phyloP scores from a whole-genome alignment of 805 yeast genomes.

The Wickerhamomyces hampshirensis region DNA sequence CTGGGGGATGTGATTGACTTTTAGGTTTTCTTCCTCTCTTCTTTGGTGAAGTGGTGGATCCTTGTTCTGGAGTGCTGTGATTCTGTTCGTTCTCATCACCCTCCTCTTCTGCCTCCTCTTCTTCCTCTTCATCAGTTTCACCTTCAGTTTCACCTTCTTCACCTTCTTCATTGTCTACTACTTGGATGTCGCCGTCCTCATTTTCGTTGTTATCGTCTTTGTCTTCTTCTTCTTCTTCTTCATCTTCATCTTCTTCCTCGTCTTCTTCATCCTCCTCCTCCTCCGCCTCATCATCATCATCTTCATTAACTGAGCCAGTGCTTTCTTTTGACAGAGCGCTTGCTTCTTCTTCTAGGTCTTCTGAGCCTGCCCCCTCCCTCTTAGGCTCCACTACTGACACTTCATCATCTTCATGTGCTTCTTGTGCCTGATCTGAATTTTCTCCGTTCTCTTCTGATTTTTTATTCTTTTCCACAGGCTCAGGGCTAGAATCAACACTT shows the following conservation, averaged over 20 bases:
- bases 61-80: slow-evolving; percentile 5
- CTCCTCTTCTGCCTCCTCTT: slow-evolving; percentile 10
- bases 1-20: neutral
- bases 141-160: slow-evolving; percentile 10
- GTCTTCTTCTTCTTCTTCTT: slow-evolving; percentile 3
- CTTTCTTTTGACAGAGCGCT: slow-evolving; percentile 3
- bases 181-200: slow-evolving; percentile 7
- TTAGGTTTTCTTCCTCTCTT: slow-evolving; percentile 2
- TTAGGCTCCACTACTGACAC: neutral
- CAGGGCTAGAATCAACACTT: slow-evolving; percentile 8
- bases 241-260: slow-evolving; percentile 3
- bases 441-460: slow-evolving; percentile 4
- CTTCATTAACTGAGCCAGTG: slow-evolving; percentile 3
- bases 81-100: slow-evolving; percentile 6
- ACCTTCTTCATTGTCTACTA: slow-evolving; percentile 5
- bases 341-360: slow-evolving; percentile 1
- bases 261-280: slow-evolving; percentile 7
- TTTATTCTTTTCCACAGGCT: slow-evolving; percentile 6
- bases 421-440: slow-evolving; percentile 6
- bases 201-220: slow-evolving; percentile 3
- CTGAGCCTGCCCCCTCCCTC: neutral
- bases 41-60: slow-evolving; percentile 1
- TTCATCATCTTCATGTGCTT: slow-evolving; percentile 3
- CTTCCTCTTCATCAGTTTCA: slow-evolving; percentile 12
- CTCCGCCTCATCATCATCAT: slow-evolving; percentile 1